phyloP scores from a whole-genome alignment of 257 asterid genomes.

The Thymus quinquecostatus region DNA sequence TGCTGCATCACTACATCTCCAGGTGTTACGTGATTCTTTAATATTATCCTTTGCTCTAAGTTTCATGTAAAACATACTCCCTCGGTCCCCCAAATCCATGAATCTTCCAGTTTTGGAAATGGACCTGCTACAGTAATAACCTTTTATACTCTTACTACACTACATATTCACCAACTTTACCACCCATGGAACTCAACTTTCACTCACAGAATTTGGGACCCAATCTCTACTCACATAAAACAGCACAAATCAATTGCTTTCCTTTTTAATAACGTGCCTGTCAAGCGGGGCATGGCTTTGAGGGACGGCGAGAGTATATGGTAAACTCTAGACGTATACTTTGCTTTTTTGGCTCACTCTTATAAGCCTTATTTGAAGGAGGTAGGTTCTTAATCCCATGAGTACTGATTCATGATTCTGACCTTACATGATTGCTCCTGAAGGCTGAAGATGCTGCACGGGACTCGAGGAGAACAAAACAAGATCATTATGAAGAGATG shows the following conservation, averaged over 20 bases:
- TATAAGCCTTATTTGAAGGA: background rate
- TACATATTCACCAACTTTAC: too few relatives aligned
- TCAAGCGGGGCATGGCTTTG: too few relatives aligned
- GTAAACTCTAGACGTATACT: background rate
- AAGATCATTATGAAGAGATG: slow-evolving; percentile 87
- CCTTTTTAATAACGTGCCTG: too few relatives aligned
- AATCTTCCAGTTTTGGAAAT: too few relatives aligned
- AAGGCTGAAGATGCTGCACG: slow-evolving; percentile 85
- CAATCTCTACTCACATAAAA: too few relatives aligned
- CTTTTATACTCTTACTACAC: too few relatives aligned
- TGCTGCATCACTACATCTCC: background rate
- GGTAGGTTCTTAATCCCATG: background rate
- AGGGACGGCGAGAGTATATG: background rate
- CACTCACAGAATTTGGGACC: too few relatives aligned
- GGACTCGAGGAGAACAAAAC: slow-evolving; percentile 78
- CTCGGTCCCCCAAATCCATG: too few relatives aligned
- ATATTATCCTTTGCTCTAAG: background rate
- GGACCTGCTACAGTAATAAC: too few relatives aligned
- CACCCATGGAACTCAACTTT: too few relatives aligned
- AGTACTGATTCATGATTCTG: slow-evolving; percentile 27
- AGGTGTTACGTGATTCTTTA: background rate
- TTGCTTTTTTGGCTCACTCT: background rate
- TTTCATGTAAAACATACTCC: background rate
- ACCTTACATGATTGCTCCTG: slow-evolving; percentile 33
- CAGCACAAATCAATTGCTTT: too few relatives aligned